phyloP scores from a whole-genome alignment of 129 eudicot species.

The Silybum marianum region DNA sequence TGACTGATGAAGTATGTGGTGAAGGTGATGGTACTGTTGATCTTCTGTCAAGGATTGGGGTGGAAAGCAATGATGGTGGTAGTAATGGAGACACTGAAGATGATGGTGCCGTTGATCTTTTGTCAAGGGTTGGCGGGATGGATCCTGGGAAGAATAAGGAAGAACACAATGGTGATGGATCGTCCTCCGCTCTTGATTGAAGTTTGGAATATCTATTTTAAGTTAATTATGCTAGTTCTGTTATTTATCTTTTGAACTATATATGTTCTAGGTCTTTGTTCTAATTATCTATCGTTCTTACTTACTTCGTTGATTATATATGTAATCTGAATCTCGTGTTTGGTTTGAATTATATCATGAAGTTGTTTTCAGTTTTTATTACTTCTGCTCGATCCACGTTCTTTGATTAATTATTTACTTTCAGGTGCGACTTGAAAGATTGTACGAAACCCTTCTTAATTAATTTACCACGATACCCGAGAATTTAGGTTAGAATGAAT shows the following conservation, averaged over 20 bases:
- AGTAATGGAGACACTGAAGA: not conserved
- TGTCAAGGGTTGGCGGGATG: not conserved
- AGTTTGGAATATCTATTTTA: not conserved
- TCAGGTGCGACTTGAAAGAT: not conserved
- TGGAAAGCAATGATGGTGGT: not conserved
- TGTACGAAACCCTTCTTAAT: not conserved
- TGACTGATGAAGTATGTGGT: not conserved
- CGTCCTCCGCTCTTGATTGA: not conserved
- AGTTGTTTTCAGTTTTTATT: not conserved
- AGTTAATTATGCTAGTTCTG: not conserved
- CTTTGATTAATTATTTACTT: not conserved
- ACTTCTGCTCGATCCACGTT: not conserved
- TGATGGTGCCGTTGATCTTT: constrained; percentile 17
- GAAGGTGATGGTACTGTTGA: constrained; percentile 26
- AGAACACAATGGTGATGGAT: not conserved
- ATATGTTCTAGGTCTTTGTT: not conserved
- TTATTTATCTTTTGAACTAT: not conserved
- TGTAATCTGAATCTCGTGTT: not conserved
- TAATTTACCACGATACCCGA: not conserved
- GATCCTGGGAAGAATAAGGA: too few relatives aligned
- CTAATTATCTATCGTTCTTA: not conserved
- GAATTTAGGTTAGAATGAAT: not conserved
- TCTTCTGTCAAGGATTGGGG: constrained; percentile 31
- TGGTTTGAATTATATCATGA: not conserved
- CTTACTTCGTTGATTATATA: not conserved